A percentile compares a stretch with the other conserved stretches of the same genome.
Conservation (phyloP, 202 grass and related monocot species). For the Tripidium arundinaceum region DNA sequence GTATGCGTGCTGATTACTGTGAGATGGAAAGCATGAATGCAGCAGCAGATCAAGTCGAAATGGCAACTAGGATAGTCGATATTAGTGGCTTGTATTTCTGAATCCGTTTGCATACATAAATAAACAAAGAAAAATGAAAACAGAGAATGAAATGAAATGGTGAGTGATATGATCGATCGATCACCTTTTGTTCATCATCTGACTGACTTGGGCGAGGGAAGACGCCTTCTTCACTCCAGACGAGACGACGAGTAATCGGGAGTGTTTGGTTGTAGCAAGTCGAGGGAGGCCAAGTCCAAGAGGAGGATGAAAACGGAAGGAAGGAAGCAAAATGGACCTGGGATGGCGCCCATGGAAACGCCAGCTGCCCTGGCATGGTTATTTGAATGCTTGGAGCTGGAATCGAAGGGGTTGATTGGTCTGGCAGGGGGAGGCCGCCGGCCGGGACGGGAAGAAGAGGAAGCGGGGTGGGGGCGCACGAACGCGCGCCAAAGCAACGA, state of each 20-base stretch:
- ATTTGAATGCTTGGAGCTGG: constrained; percentile 7
- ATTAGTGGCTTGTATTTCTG: neutral
- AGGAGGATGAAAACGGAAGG: neutral
- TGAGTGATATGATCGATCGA: neutral
- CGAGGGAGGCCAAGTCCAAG: neutral
- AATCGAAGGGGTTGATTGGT: neutral
- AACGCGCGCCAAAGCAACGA: neutral
- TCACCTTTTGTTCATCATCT: neutral
- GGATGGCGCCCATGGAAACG: neutral
- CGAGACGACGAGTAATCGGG: neutral
- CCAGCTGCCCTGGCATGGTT: constrained; percentile 13
- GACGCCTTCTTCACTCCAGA: neutral
- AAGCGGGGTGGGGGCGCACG: neutral
- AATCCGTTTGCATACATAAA: neutral
- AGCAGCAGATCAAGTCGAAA: neutral
- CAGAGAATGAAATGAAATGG: neutral
- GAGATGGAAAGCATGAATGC: neutral
- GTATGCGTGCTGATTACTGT: neutral
- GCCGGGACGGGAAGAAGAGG: neutral
- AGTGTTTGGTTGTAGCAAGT: neutral
- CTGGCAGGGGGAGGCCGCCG: neutral
- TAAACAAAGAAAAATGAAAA: neutral
- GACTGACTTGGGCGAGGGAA: neutral
- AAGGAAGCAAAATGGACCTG: too few species aligned
- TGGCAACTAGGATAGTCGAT: neutral